These are phyloP conservation scores for Lodderomyces elongisporus DNA, from an alignment of 1,139 yeast genomes.

Conservation along the genomic window DNA sequence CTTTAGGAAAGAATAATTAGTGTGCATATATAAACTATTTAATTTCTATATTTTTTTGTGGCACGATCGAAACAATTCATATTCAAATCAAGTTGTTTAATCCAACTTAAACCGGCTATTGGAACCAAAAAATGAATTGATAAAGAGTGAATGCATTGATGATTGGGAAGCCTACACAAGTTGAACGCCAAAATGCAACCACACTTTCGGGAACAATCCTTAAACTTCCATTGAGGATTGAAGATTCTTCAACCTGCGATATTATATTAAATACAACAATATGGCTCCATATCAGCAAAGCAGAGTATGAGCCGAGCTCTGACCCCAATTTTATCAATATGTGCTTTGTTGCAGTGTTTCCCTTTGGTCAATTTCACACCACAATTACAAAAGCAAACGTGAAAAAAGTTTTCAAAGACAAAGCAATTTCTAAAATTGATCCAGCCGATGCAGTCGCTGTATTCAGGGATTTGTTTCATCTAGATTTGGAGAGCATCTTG, in stretches of 20 bases:
- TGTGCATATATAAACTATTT: no score
- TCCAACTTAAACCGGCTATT: no score
- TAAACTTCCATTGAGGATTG: slow-evolving; percentile 9
- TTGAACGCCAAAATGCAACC: no score
- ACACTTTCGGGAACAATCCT: slow-evolving; percentile 13
- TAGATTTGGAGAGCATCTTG: slow-evolving; percentile 12
- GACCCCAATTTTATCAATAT: slow-evolving; percentile 13
- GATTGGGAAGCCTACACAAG: no score
- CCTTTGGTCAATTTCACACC: slow-evolving; percentile 12
- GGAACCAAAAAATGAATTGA: no score
- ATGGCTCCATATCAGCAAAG: slow-evolving; percentile 12
- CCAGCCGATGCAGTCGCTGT: slow-evolving; percentile 9
- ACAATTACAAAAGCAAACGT: slow-evolving; percentile 8
- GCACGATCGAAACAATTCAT: no score
- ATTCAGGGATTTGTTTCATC: slow-evolving; percentile 12
- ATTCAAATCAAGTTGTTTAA: no score
- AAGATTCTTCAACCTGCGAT: slow-evolving; percentile 8
- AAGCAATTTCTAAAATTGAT: slow-evolving; percentile 8
- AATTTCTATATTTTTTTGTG: no score
- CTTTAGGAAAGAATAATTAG: no score
- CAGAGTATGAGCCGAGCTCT: slow-evolving; percentile 9
- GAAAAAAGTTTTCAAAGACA: slow-evolving; percentile 8
- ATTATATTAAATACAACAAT: slow-evolving; percentile 7
- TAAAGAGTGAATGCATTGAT: no score
- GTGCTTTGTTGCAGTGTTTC: slow-evolving; percentile 11